These are phyloP conservation scores for Lasiodiplodia sp. DNA, from an alignment of 2,329 filamentous ascomycete genomes.

Conservation along the genomic window DNA sequence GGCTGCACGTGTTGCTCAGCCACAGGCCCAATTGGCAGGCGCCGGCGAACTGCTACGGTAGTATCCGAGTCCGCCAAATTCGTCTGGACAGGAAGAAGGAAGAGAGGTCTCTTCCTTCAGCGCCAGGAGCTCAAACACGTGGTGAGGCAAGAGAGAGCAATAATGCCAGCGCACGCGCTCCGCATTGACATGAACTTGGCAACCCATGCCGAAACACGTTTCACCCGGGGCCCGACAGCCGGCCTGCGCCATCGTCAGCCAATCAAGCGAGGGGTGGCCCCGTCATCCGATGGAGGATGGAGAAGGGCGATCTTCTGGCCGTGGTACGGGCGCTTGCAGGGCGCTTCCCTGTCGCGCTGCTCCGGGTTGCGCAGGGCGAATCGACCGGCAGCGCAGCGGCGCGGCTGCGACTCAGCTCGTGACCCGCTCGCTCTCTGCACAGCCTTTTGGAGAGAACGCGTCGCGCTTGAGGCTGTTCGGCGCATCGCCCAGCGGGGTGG, in stretches of 20 bases:
- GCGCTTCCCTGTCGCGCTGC: slow-evolving; percentile 6
- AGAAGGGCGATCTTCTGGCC: not conserved
- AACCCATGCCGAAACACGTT: slow-evolving; percentile 27
- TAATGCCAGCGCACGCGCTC: not conserved
- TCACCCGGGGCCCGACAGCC: not conserved
- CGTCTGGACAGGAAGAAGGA: not conserved
- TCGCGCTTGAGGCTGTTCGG: not conserved
- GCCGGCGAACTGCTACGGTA: not conserved
- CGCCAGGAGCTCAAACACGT: slow-evolving; percentile 4
- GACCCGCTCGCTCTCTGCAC: not conserved
- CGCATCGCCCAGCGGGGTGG: not conserved
- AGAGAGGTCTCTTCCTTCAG: not conserved
- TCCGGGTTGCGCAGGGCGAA: not conserved
- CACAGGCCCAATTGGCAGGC: not conserved
- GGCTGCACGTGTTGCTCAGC: not conserved
- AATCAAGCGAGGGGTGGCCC: not conserved
- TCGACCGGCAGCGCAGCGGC: not conserved
- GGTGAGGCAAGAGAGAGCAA: not conserved
- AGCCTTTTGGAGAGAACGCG: not conserved
- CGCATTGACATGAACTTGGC: slow-evolving; percentile 4
- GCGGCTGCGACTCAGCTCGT: not conserved
- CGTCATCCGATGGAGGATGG: not conserved
- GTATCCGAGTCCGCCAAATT: not conserved
- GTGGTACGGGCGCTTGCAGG: slow-evolving; percentile 4
- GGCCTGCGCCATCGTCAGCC: not conserved